Percentiles rank a stretch among this genome's conserved stretches.
These are phyloP conservation scores for Trichoderma koningiopsis DNA, from an alignment of 2,329 filamentous ascomycete species.

Conservation along the genomic window DNA sequence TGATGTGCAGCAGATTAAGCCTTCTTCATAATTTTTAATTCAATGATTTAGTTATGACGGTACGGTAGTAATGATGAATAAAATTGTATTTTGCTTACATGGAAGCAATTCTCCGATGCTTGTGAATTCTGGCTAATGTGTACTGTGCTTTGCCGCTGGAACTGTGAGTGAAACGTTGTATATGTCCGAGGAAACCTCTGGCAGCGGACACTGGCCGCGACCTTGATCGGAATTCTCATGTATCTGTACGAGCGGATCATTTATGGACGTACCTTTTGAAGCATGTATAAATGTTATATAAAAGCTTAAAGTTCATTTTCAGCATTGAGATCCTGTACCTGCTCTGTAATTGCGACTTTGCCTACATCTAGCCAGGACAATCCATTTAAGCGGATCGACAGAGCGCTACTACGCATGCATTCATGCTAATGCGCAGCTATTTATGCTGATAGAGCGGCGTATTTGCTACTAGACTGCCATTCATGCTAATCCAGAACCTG, in stretches of 20 bases:
- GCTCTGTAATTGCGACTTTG: neutral
- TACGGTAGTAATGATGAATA: conserved; percentile 5
- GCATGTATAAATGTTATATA: neutral
- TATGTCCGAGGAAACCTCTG: neutral
- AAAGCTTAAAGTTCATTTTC: neutral
- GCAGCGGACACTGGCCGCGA: neutral
- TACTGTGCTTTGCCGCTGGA: no score
- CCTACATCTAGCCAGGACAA: neutral
- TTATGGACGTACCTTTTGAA: neutral
- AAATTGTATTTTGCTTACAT: neutral
- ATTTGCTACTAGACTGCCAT: neutral
- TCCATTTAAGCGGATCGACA: neutral
- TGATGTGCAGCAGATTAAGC: conserved; percentile 10
- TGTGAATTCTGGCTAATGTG: neutral
- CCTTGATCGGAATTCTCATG: neutral
- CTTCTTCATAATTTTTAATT: neutral
- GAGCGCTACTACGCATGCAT: neutral
- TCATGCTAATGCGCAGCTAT: neutral
- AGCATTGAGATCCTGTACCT: neutral
- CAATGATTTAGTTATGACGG: neutral
- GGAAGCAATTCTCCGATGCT: neutral
- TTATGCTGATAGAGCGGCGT: neutral
- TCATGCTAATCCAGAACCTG: conserved; percentile 10
- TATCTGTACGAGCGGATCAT: neutral
- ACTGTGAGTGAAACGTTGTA: neutral